phyloP scores from a whole-genome alignment of 495 filamentous ascomycete genomes.

The Penicillium waksmanii region DNA sequence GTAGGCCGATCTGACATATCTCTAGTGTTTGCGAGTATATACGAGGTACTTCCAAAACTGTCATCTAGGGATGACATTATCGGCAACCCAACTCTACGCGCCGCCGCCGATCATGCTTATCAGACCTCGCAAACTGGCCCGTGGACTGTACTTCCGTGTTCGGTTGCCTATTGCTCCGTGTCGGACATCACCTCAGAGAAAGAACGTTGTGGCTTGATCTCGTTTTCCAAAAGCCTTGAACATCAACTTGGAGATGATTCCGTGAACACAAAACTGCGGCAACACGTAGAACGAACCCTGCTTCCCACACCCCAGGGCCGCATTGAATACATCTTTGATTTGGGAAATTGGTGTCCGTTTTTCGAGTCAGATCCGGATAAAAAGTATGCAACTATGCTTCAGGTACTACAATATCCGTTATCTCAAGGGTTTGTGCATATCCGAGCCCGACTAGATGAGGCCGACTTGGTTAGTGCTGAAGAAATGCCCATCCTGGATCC shows the following conservation, averaged over 20 bases:
- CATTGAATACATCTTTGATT: conserved; percentile 55
- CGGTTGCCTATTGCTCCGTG: conserved; percentile 51
- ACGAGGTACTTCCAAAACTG: conserved; percentile 48
- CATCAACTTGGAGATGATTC: neutral
- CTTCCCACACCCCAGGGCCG: conserved; percentile 42
- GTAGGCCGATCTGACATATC: neutral
- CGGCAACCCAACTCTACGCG: conserved; percentile 30
- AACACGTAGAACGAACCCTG: neutral
- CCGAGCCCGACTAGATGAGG: conserved; percentile 11
- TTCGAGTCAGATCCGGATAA: conserved; percentile 44
- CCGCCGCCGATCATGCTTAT: conserved; percentile 41
- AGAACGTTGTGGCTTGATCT: conserved; percentile 17
- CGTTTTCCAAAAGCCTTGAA: neutral
- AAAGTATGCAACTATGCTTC: conserved; percentile 55
- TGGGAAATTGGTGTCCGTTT: conserved; percentile 52
- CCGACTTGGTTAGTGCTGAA: conserved; percentile 14
- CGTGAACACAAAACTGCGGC: neutral
- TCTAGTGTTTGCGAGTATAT: conserved; percentile 48
- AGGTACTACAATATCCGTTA: conserved; percentile 59
- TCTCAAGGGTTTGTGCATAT: conserved; percentile 54
- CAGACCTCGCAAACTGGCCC: conserved; percentile 33
- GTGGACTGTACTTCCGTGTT: conserved; percentile 42
- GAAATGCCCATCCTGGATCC: conserved; percentile 50
- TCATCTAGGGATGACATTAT: conserved; percentile 46
- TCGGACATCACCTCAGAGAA: conserved; percentile 33